These are phyloP conservation scores for Cyberlindnera americana DNA, from an alignment of 805 yeast species.

Conservation along the genomic window DNA sequence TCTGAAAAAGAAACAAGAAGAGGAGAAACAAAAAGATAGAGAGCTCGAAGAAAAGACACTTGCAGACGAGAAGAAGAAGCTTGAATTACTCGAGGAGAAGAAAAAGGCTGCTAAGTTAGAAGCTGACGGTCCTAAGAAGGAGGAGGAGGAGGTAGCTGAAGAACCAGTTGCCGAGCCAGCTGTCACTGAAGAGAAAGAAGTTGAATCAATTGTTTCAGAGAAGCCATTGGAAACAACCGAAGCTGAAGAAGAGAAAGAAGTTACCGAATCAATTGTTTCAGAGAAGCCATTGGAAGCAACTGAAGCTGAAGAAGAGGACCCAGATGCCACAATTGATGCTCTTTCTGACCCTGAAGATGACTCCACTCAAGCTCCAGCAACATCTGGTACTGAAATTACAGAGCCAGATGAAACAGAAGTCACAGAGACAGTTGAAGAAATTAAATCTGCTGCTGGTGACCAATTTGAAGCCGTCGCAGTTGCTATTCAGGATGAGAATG, in stretches of 20 bases:
- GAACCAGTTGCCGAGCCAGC: background rate
- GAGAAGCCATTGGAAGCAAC: constrained; percentile 5
- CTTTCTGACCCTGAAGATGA: constrained; percentile 13
- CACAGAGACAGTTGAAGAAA: constrained; percentile 1
- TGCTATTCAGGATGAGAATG: constrained; percentile 1
- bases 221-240: background rate
- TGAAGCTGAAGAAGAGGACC: constrained; percentile 11
- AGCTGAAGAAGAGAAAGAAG: background rate
- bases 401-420: constrained; percentile 7
- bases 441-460: constrained; percentile 3
- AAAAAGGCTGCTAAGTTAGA: constrained; percentile 14
- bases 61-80: constrained; percentile 10
- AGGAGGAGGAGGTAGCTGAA: constrained; percentile 2
- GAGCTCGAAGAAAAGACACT: constrained; percentile 10
- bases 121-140: constrained; percentile 16
- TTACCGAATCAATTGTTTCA: background rate
- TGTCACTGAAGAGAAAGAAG: background rate
- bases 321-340: constrained; percentile 12
- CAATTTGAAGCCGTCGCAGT: constrained; percentile 4
- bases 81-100: constrained; percentile 15
- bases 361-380: constrained; percentile 3
- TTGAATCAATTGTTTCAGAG: background rate
- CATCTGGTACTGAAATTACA: constrained; percentile 4
- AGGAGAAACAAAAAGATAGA: constrained; percentile 6
- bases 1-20: constrained; percentile 16